Evolutionary conservation across 768 basidiomycete genomes (phyloP).

Genomic region (Hypholoma sublateritium): DNA sequence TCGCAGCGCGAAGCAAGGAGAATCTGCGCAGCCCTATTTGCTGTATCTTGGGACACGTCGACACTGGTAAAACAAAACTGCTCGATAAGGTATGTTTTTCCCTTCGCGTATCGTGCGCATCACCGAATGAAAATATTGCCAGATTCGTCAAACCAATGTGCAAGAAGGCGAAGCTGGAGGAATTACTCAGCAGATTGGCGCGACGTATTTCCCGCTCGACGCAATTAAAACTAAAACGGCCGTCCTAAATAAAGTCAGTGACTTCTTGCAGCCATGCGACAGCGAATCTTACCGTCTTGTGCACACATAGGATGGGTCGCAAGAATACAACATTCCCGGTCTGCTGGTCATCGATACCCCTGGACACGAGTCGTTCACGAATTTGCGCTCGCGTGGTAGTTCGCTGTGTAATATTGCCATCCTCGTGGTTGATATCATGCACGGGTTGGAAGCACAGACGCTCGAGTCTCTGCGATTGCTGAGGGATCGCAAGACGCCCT

Average conservation of each 20-base stretch:
- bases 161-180: conserved; percentile 99
- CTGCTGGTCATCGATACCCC: conserved; percentile 96
- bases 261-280: background rate
- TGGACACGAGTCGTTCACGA: conserved; percentile 99
- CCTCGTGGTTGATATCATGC: conserved; percentile 99
- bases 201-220: conserved; percentile 96
- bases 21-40: conserved; percentile 95
- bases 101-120: background rate
- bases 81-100: conserved; percentile 78
- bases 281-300: background rate
- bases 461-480: conserved; percentile 92
- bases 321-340: conserved; percentile 97
- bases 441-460: conserved; percentile 97
- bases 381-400: conserved; percentile 91
- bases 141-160: conserved; percentile 99
- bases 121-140: background rate
- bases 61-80: conserved; percentile 98
- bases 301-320: conserved; percentile 58
- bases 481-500: conserved; percentile 92
- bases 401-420: conserved; percentile 99
- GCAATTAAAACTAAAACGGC: conserved; percentile 92
- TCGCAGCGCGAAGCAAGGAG: conserved; percentile 86
- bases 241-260: conserved; percentile 81
- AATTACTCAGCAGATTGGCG: conserved; percentile 99
- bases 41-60: conserved; percentile 98